A percentile compares a stretch with the other conserved stretches of the same genome.
These are phyloP conservation scores for Ophiostoma montium DNA, from an alignment of 2,329 filamentous ascomycete genomes.

Conservation along the genomic window DNA sequence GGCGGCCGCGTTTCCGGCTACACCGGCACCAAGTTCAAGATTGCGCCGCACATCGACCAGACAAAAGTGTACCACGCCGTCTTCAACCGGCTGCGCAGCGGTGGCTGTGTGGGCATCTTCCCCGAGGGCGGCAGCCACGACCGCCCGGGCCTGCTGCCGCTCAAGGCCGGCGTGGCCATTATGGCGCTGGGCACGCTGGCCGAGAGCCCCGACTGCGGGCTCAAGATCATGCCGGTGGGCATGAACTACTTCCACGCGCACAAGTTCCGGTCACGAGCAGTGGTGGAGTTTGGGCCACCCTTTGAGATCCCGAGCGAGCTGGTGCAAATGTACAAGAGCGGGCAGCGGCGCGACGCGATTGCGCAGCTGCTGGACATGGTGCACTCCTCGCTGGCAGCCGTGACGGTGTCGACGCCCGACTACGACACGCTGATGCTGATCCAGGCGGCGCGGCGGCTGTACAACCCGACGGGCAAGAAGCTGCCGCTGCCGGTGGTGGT, in stretches of 20 bases:
- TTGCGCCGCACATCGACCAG: constrained; percentile 88
- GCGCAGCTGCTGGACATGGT: constrained; percentile 74
- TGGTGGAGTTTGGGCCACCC: constrained; percentile 86
- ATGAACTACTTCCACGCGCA: constrained; percentile 99
- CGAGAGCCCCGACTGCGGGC: constrained; percentile 68
- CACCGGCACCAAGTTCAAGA: constrained; percentile 68
- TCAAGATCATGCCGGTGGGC: constrained; percentile 91
- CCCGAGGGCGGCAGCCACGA: constrained; percentile 95
- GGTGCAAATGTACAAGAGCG: constrained; percentile 71
- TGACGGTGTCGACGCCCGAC: constrained; percentile 84
- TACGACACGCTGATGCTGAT: constrained; percentile 96
- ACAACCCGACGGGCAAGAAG: constrained; percentile 90
- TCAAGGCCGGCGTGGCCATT: constrained; percentile 94
- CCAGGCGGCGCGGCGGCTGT: constrained; percentile 81
- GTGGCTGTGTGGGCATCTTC: constrained; percentile 91
- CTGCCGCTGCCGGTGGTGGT: constrained; percentile 83
- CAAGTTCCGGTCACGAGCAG: constrained; percentile 91
- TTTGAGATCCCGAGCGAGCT: constrained; percentile 73
- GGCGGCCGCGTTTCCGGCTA: constrained; percentile 44
- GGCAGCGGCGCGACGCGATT: constrained; percentile 75
- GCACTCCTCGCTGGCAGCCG: constrained; percentile 69
- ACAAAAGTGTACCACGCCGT: constrained; percentile 88
- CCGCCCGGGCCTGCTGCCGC: constrained; percentile 73
- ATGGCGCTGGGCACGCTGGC: constrained; percentile 90
- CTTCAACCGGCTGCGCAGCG: constrained; percentile 65